Percentiles rank a stretch among this genome's conserved stretches.
Evolutionary conservation across 1,284 basidiomycete genomes (phyloP).

Genomic region (Anthracocystis walkeri): DNA sequence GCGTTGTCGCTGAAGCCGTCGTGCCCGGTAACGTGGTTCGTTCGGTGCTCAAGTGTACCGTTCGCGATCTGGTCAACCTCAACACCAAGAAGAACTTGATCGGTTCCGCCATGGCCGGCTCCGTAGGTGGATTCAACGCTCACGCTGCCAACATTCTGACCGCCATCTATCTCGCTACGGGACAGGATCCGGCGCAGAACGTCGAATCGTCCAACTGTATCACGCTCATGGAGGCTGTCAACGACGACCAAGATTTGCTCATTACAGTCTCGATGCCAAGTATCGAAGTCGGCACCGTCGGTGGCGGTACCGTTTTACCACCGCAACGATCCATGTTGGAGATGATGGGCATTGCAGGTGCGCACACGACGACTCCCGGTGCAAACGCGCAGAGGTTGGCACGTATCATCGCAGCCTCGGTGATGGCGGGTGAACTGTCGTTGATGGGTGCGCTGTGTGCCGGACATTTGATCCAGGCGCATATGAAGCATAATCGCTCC

Average conservation of each 20-base stretch:
- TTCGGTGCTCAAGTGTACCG: slow-evolving; percentile 93
- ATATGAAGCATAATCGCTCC: slow-evolving; percentile 69
- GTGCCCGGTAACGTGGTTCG: slow-evolving; percentile 89
- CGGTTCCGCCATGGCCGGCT: slow-evolving; percentile 97
- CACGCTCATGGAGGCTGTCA: slow-evolving; percentile 95
- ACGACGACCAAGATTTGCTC: slow-evolving; percentile 88
- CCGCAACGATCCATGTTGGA: slow-evolving; percentile 68
- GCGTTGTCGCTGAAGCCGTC: slow-evolving; percentile 94
- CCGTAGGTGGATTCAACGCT: slow-evolving; percentile 96
- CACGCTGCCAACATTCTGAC: slow-evolving; percentile 98
- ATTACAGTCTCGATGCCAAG: slow-evolving; percentile 69
- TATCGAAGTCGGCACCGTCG: slow-evolving; percentile 78
- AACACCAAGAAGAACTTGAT: slow-evolving; percentile 98
- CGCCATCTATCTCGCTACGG: slow-evolving; percentile 91
- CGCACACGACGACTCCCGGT: slow-evolving; percentile 63
- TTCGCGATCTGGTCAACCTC: slow-evolving; percentile 87
- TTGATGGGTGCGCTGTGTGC: slow-evolving; percentile 67
- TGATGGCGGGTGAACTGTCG: slow-evolving; percentile 69
- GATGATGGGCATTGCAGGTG: slow-evolving; percentile 66
- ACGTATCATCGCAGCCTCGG: slow-evolving; percentile 66
- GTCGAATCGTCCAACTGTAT: slow-evolving; percentile 99
- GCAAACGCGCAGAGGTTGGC: slow-evolving; percentile 68
- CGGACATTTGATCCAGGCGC: slow-evolving; percentile 68
- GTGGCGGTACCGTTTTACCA: slow-evolving; percentile 80
- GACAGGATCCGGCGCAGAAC: slow-evolving; percentile 99